These are phyloP conservation scores for Coniosporium tulheliwenetii DNA, from an alignment of 2,329 filamentous ascomycete species.

Conservation along the genomic window DNA sequence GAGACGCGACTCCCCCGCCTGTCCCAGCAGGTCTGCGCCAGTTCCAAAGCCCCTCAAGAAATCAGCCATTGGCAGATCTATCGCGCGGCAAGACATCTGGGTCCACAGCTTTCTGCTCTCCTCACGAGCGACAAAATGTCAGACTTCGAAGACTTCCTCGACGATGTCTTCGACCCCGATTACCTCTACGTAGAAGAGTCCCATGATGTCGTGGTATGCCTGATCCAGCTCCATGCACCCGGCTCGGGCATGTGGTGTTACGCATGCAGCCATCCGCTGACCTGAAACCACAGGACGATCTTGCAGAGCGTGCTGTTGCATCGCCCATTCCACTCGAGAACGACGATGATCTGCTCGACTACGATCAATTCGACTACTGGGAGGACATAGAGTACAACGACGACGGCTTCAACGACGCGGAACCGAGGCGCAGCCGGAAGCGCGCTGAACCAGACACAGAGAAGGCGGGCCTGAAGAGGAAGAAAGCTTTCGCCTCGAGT, in stretches of 20 bases:
- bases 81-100: too few relatives aligned
- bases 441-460: slow-evolving; percentile 12
- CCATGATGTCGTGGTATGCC: slow-evolving; percentile 18
- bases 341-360: slow-evolving; percentile 14
- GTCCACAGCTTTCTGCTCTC: too few relatives aligned
- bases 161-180: slow-evolving; percentile 21
- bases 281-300: slow-evolving; percentile 23
- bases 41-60: too few relatives aligned
- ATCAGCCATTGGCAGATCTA: too few relatives aligned
- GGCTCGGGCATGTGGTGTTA: slow-evolving; percentile 4
- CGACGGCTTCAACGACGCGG: slow-evolving; percentile 21
- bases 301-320: slow-evolving; percentile 30
- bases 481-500: slow-evolving; percentile 2
- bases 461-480: slow-evolving; percentile 15
- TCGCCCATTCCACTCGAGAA: slow-evolving; percentile 21
- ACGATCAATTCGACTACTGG: slow-evolving; percentile 27
- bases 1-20: too few relatives aligned
- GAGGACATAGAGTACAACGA: slow-evolving; percentile 32
- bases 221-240: slow-evolving; percentile 1
- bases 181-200: slow-evolving; percentile 33
- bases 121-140: slow-evolving; percentile 12
- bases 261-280: background rate
- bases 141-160: slow-evolving; percentile 23
- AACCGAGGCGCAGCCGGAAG: too few relatives aligned
- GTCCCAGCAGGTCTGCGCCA: too few relatives aligned